Evolutionary conservation across 148 eudicot genomes (phyloP).

Genomic region (Oxyria digyna): DNA sequence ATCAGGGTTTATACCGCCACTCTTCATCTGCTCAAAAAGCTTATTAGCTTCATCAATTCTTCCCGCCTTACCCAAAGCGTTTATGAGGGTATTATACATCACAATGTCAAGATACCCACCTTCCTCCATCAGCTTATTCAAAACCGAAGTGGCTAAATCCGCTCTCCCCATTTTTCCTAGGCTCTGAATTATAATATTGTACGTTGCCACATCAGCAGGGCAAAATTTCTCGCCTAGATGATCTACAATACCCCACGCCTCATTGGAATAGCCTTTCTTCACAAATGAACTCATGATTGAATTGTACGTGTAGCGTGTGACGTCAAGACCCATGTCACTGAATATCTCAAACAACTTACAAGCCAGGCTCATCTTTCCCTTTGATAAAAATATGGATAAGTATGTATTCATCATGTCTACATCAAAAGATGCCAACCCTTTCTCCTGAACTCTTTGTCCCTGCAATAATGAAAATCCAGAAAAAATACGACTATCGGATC

Average conservation of each 20-base stretch:
- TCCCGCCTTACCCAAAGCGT: constrained; percentile 76
- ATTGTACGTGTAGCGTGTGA: constrained; percentile 67
- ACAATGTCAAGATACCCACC: constrained; percentile 82
- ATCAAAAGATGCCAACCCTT: constrained; percentile 50
- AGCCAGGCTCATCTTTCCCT: constrained; percentile 64
- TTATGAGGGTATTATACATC: constrained; percentile 85
- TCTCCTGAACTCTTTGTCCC: constrained; percentile 47
- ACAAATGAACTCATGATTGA: constrained; percentile 82
- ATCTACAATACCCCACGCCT: constrained; percentile 59
- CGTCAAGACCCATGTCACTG: constrained; percentile 48
- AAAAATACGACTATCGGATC: constrained; percentile 14
- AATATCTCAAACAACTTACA: constrained; percentile 76
- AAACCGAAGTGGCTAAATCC: constrained; percentile 50
- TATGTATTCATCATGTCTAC: constrained; percentile 75
- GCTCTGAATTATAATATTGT: constrained; percentile 64
- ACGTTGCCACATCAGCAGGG: constrained; percentile 67
- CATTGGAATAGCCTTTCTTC: constrained; percentile 66
- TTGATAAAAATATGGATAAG: constrained; percentile 66
- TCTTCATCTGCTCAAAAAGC: constrained; percentile 60
- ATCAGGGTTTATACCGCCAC: constrained; percentile 69
- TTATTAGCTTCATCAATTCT: constrained; percentile 53
- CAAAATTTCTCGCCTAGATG: constrained; percentile 59
- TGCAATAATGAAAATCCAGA: constrained; percentile 33
- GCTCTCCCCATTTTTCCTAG: constrained; percentile 78
- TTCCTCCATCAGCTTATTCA: constrained; percentile 49